These are phyloP conservation scores for Lagerstroemia fauriei DNA, from an alignment of 441 rosid species.

Conservation along the genomic window DNA sequence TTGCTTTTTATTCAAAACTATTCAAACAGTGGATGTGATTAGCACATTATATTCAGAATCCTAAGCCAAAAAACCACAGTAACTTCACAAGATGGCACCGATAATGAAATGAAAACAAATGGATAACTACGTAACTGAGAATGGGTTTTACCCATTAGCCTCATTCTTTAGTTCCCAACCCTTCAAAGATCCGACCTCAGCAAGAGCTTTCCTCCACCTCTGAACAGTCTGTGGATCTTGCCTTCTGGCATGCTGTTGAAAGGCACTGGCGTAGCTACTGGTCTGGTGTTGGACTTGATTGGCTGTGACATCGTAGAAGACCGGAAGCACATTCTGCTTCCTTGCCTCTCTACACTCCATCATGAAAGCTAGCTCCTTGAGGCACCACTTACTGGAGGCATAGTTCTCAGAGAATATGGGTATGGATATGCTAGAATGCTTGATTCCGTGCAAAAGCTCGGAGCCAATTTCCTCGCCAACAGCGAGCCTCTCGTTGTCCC, in stretches of 20 bases:
- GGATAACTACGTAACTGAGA: no score
- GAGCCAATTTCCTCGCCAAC: neutral
- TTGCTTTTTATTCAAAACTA: no score
- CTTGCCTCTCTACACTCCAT: neutral
- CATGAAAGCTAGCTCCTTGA: neutral
- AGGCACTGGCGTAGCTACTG: neutral
- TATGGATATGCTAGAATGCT: neutral
- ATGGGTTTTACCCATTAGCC: neutral
- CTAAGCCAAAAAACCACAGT: no score
- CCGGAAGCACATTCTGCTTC: neutral
- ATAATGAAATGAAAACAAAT: no score
- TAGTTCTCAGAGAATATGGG: neutral
- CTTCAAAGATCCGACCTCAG: constrained; percentile 2
- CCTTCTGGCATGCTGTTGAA: neutral
- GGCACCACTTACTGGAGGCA: neutral
- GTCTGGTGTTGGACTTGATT: neutral
- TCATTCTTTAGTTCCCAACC: neutral
- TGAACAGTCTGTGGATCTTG: neutral
- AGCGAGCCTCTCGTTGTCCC: constrained; percentile 1
- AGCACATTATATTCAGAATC: no score
- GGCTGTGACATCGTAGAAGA: neutral
- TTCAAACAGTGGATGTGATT: no score
- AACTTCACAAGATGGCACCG: no score
- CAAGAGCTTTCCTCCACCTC: constrained; percentile 4
- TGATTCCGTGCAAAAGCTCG: neutral